These are phyloP conservation scores for Aspergillus phoenicis DNA, from an alignment of 2,329 filamentous ascomycete genomes.

Conservation along the genomic window DNA sequence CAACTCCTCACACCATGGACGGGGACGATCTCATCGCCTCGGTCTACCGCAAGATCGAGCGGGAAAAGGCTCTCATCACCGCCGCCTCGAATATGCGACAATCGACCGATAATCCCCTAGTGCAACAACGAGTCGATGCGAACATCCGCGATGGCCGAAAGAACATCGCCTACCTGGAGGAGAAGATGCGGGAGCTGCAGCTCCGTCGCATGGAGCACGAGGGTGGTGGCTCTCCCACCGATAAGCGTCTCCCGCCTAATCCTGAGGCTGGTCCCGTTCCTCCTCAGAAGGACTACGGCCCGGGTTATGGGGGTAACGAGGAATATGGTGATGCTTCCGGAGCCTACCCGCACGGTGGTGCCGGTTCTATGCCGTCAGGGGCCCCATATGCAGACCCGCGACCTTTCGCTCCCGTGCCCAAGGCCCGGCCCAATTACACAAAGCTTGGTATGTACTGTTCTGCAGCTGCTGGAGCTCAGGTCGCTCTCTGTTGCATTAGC, in stretches of 20 bases:
- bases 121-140: constrained; percentile 85
- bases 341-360: constrained; percentile 62
- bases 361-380: constrained; percentile 76
- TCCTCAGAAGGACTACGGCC: constrained; percentile 71
- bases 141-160: constrained; percentile 91
- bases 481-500: constrained; percentile 9
- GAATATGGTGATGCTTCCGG: constrained; percentile 63
- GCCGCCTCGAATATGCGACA: constrained; percentile 93
- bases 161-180: constrained; percentile 95
- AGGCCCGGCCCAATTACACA: constrained; percentile 84
- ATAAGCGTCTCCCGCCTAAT: constrained; percentile 53
- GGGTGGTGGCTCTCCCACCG: constrained; percentile 45
- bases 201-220: constrained; percentile 60
- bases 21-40: constrained; percentile 69
- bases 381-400: constrained; percentile 76
- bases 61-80: constrained; percentile 92
- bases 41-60: constrained; percentile 95
- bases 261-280: constrained; percentile 57
- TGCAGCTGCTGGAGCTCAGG: neutral
- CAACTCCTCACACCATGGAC: constrained; percentile 51
- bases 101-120: constrained; percentile 89
- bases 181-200: constrained; percentile 85
- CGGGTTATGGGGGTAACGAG: constrained; percentile 67
- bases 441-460: constrained; percentile 75
- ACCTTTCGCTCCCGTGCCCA: constrained; percentile 68